Evolutionary conservation across 805 yeast species (phyloP).

Genomic region (Zygoascus ofunaensis): DNA sequence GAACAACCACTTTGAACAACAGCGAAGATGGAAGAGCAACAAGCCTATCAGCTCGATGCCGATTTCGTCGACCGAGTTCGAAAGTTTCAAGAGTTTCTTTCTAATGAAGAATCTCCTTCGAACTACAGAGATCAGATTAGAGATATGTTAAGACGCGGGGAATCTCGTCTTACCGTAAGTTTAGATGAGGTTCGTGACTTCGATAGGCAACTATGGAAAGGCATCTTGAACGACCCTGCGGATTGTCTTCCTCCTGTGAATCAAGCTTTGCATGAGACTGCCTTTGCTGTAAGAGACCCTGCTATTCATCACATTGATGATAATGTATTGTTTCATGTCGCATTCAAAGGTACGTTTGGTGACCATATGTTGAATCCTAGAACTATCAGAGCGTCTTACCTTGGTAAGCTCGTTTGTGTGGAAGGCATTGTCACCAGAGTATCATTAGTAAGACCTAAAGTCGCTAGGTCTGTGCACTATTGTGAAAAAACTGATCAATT

Average conservation of each 20-base stretch:
- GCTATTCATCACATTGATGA: conserved; percentile 46
- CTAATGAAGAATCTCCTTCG: conserved; percentile 45
- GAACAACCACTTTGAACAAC: too few relatives aligned
- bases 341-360: conserved; percentile 88
- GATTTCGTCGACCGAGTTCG: conserved; percentile 69
- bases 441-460: conserved; percentile 86
- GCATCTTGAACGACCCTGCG: conserved; percentile 66
- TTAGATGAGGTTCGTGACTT: conserved; percentile 84
- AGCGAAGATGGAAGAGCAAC: conserved; percentile 2
- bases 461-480: conserved; percentile 85
- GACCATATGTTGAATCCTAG: conserved; percentile 80
- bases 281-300: conserved; percentile 58
- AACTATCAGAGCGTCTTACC: conserved; percentile 63
- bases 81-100: conserved; percentile 77
- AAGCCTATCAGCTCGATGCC: conserved; percentile 1
- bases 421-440: conserved; percentile 96
- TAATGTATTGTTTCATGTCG: conserved; percentile 54
- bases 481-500: conserved; percentile 77
- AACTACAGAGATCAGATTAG: conserved; percentile 64
- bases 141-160: conserved; percentile 59
- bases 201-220: conserved; percentile 68
- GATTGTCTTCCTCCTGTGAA: conserved; percentile 86
- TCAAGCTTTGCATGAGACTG: conserved; percentile 73
- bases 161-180: conserved; percentile 59
- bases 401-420: conserved; percentile 75